Percentiles rank a stretch among this genome's conserved stretches.
Evolutionary conservation across 345 rosid genomes (phyloP).

Genomic region (Arabidopsis arenosa): DNA sequence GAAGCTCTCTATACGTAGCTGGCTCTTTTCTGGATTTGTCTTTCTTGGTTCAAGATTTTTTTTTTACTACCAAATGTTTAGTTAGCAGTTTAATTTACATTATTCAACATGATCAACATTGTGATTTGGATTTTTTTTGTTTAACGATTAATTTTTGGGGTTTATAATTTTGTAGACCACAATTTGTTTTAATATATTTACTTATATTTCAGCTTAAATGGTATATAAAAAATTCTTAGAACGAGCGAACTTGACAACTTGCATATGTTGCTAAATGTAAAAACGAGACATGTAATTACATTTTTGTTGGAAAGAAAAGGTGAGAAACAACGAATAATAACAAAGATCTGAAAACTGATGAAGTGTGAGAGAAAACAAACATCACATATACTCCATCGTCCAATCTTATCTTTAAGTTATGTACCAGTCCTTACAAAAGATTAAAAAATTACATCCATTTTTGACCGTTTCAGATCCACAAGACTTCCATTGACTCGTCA

Average conservation of each 20-base stretch:
- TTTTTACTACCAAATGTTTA: conserved; percentile 1
- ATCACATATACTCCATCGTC: conserved; percentile 42
- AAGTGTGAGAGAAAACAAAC: conserved; percentile 41
- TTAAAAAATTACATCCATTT: conserved; percentile 6
- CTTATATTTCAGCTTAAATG: not conserved
- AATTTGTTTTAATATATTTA: not conserved
- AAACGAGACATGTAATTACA: conserved; percentile 7
- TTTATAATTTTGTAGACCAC: not conserved
- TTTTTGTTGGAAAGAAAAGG: not conserved
- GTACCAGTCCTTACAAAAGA: not conserved
- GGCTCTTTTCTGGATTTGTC: not conserved
- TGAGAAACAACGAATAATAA: conserved; percentile 30
- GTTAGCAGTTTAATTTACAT: not conserved
- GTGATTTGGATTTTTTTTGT: not conserved
- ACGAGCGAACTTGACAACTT: not conserved
- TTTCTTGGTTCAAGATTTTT: not conserved
- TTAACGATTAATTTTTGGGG: not conserved
- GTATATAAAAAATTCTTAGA: not conserved
- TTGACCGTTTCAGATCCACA: conserved; percentile 32
- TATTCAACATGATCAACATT: conserved; percentile 11
- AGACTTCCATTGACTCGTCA: conserved; percentile 32
- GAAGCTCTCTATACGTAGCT: conserved; percentile 26
- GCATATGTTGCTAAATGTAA: not conserved
- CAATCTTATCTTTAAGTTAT: conserved; percentile 35
- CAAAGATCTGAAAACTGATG: conserved; percentile 33